Base-by-base conservation (phyloP, 1,284 basidiomycete genomes). In the Mycena citricolor region DNA sequence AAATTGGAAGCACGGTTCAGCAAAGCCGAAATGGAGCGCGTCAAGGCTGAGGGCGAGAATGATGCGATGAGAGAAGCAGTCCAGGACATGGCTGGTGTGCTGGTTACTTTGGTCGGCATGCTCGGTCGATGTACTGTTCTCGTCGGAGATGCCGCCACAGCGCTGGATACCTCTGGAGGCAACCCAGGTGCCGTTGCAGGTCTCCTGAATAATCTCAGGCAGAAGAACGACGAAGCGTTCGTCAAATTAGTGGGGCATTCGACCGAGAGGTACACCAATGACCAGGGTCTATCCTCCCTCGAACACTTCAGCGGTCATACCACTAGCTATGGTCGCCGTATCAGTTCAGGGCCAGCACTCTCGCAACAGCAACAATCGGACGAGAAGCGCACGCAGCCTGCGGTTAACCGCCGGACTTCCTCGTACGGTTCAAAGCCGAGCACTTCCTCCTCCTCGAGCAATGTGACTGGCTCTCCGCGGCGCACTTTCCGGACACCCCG, bases 71-170 rank as follows among this genome's bases (percentile, higher is more conserved):
- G 74, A 39, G 77, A 79, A 34, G 79, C 81, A 2, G 73, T 90
- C 11, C 69, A 70, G 19, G 72, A 77, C 41, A 85, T 91, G 61
- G 79, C 86, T 2, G 76, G 80, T 54, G 70, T 83, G 13, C 67
- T 90, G 44, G 81, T 92, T 14, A 74, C 72, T 47, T 71, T 93
- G 11, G 66, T 91, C 19, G 85, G 88, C 6, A 81, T 90, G 65
- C 73, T 93, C n/a, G 86, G 87, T 17, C 71, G 90, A 44, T 86
- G 83, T 57, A 90, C 85, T 2, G 77, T 86, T 28, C 77, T 83
- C 61, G 68, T 92, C 32, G 77, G 76, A 17, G 83, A 89, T 44
- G 81, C 84, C 10, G 79, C 82, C 11, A 71, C 65, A 30, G 61
- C 68, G 29, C 69, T 93, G 38, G 69, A 69, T 32, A 67, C 65